phyloP scores from a whole-genome alignment of 2,329 filamentous ascomycete genomes.

The Macroventuria anomochaeta region DNA sequence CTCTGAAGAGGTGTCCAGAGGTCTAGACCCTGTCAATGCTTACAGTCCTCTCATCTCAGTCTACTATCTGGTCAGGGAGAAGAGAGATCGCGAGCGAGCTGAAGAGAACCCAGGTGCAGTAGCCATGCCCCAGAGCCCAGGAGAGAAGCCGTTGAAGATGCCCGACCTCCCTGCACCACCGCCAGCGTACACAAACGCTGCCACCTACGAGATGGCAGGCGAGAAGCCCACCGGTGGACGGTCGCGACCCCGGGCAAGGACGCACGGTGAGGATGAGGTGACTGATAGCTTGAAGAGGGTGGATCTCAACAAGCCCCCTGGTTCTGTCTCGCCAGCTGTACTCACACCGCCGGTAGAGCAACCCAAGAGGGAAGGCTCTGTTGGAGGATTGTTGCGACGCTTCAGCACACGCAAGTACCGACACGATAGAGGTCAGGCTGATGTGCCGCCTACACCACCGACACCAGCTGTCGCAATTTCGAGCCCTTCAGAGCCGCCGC shows the following conservation, averaged over 20 bases:
- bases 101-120: constrained; percentile 66
- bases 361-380: constrained; percentile 83
- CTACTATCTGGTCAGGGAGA: constrained; percentile 95
- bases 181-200: constrained; percentile 86
- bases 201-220: constrained; percentile 84
- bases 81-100: constrained; percentile 77
- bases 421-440: constrained; percentile 57
- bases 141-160: constrained; percentile 65
- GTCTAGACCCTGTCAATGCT: constrained; percentile 87
- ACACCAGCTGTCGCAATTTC: constrained; percentile 83
- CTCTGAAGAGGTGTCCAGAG: constrained; percentile 80
- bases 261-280: constrained; percentile 92
- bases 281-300: constrained; percentile 74
- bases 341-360: constrained; percentile 63
- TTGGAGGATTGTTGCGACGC: constrained; percentile 81
- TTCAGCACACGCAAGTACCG: constrained; percentile 86
- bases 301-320: constrained; percentile 59
- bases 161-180: constrained; percentile 82
- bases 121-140: constrained; percentile 62
- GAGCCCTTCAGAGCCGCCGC: constrained; percentile 67
- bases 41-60: constrained; percentile 92
- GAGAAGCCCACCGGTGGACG: constrained; percentile 86
- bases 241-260: constrained; percentile 83
- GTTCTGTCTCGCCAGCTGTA: constrained; percentile 57
- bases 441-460: constrained; percentile 67